A percentile compares a stretch with the other conserved stretches of the same genome.
phyloP scores from a whole-genome alignment of 805 yeast species.

The Wickerhamiella spandovensis region DNA sequence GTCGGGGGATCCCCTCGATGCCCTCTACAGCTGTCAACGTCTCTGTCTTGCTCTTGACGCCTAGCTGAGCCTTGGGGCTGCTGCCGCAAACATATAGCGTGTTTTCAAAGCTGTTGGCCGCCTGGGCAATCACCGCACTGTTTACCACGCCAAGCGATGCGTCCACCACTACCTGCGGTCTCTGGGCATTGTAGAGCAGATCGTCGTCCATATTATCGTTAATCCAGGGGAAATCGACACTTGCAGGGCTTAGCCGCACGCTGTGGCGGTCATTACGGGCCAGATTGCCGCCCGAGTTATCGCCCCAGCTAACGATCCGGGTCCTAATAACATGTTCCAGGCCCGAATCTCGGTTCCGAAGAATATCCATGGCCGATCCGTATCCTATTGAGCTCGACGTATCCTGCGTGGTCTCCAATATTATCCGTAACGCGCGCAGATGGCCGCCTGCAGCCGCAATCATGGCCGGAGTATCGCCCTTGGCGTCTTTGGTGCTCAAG shows the following conservation, averaged over 20 bases:
- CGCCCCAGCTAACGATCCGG: constrained; percentile 9
- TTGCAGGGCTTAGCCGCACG: background rate
- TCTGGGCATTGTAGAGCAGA: background rate
- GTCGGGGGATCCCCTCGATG: background rate
- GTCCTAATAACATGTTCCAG: constrained; percentile 1
- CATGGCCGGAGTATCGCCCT: constrained; percentile 17
- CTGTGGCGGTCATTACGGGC: background rate
- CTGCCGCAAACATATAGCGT: background rate
- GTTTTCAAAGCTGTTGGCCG: background rate
- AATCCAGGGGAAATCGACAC: background rate
- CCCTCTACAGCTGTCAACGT: background rate
- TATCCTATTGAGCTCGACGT: constrained; percentile 3
- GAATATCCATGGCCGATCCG: constrained; percentile 7
- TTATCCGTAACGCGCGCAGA: constrained; percentile 9
- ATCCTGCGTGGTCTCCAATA: constrained; percentile 15
- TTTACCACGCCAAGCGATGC: background rate
- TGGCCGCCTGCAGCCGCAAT: constrained; percentile 16
- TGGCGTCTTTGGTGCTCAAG: constrained; percentile 12
- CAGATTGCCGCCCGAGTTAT: constrained; percentile 1
- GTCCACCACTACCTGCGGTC: background rate
- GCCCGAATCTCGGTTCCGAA: constrained; percentile 5
- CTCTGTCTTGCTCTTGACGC: background rate
- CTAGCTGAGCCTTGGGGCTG: background rate
- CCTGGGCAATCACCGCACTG: background rate
- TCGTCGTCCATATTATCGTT: background rate